Evolutionary conservation across 2,329 filamentous ascomycete genomes (phyloP).

Genomic region (Monilinia fructigena): DNA sequence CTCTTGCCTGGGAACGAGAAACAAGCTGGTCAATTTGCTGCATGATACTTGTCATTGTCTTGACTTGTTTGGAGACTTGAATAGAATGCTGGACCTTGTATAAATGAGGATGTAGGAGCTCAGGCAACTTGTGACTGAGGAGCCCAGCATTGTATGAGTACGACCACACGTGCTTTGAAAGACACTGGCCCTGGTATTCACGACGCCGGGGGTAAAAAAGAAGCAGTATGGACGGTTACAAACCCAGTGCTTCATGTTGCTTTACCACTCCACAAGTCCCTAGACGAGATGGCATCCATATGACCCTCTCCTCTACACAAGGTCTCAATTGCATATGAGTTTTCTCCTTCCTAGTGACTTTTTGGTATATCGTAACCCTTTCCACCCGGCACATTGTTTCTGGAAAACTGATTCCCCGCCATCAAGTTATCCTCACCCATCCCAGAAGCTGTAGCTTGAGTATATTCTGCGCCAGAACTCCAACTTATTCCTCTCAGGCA

Average conservation of each 20-base stretch:
- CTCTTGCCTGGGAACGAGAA: conserved; percentile 1
- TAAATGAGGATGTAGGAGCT: background rate
- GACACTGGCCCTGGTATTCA: background rate
- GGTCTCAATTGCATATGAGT: conserved; percentile 4
- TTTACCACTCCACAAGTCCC: background rate
- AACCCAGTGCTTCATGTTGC: background rate
- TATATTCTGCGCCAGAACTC: conserved; percentile 13
- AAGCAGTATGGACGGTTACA: background rate
- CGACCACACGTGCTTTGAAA: conserved; percentile 1
- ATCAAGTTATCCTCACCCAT: background rate
- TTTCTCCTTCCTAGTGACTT: conserved; percentile 2
- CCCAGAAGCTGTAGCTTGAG: conserved; percentile 9
- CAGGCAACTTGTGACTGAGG: background rate
- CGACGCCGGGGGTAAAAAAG: background rate
- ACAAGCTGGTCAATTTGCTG: background rate
- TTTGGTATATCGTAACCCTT: conserved; percentile 7
- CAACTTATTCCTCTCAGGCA: conserved; percentile 29
- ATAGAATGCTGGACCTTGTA: background rate
- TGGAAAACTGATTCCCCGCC: background rate
- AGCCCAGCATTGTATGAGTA: background rate
- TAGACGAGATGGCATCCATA: background rate
- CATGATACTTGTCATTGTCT: background rate
- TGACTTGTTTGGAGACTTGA: background rate
- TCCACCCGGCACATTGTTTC: background rate
- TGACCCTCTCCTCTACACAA: background rate